phyloP scores from a whole-genome alignment of 345 rosid genomes.

The Rhodomyrtus tomentosa region DNA sequence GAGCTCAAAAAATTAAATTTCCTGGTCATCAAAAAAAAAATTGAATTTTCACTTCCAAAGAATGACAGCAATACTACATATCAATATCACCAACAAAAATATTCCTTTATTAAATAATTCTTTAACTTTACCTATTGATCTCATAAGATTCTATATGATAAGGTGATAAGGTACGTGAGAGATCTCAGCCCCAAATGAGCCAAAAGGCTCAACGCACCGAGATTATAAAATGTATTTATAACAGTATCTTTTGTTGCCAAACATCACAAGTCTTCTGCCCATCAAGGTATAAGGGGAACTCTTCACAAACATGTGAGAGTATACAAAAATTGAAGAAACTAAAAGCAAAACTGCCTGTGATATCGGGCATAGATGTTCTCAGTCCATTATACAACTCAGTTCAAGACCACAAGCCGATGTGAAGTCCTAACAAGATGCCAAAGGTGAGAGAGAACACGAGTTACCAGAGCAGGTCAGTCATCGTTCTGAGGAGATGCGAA shows the following conservation, averaged over 20 bases:
- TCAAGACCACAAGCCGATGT: constrained; percentile 31
- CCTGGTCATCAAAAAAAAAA: too few relatives aligned
- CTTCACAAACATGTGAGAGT: not conserved
- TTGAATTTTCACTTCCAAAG: not conserved
- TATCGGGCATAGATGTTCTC: constrained; percentile 46
- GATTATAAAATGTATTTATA: not conserved
- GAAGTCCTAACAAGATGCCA: constrained; percentile 41
- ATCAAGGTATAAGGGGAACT: not conserved
- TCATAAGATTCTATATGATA: not conserved
- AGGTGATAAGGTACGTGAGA: not conserved
- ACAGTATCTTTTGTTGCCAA: not conserved
- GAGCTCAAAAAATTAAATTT: too few relatives aligned
- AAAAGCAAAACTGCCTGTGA: constrained; percentile 21
- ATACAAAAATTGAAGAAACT: not conserved
- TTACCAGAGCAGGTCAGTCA: constrained; percentile 39
- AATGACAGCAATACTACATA: not conserved
- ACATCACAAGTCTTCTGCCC: not conserved
- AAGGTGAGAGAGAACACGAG: constrained; percentile 46
- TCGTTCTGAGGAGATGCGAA: constrained; percentile 4
- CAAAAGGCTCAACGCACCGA: not conserved
- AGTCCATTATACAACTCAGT: constrained; percentile 50
- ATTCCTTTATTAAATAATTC: not conserved
- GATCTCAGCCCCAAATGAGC: not conserved
- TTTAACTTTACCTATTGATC: not conserved
- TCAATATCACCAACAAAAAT: not conserved